A percentile compares a stretch with the other conserved stretches of the same genome.
Evolutionary conservation across 176 grass and related monocot species (phyloP).

Genomic region (Typha latifolia): DNA sequence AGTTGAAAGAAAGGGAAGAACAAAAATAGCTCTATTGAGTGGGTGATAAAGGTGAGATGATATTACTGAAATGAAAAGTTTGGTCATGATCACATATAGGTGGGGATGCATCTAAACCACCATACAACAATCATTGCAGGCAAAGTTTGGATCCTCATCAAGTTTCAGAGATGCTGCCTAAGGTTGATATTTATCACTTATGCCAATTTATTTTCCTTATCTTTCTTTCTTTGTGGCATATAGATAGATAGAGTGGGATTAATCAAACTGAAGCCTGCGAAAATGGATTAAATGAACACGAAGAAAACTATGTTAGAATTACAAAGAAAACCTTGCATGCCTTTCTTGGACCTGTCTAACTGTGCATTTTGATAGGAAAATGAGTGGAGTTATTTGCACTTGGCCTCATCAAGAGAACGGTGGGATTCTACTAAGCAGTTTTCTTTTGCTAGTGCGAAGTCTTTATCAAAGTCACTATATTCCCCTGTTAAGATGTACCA

Average conservation of each 20-base stretch:
- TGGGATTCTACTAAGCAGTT: background rate
- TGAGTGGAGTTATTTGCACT: background rate
- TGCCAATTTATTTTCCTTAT: background rate
- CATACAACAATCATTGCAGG: slow-evolving; percentile 1
- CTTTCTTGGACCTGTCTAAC: background rate
- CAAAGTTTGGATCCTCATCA: background rate
- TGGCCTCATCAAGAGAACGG: background rate
- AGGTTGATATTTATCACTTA: background rate
- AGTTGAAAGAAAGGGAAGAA: background rate
- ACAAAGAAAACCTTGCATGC: background rate
- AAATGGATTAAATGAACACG: too few relatives aligned
- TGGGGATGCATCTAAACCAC: background rate
- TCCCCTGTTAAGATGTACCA: background rate
- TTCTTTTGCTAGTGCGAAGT: background rate
- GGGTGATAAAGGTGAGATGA: background rate
- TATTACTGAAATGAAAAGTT: background rate
- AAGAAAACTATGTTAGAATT: background rate
- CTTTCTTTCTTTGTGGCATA: background rate
- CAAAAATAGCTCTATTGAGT: background rate
- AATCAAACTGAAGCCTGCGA: too few relatives aligned
- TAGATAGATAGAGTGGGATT: background rate
- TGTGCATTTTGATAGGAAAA: background rate
- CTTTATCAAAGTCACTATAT: background rate
- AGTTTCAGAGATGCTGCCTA: background rate
- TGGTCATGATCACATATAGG: background rate